Conservation (phyloP, 75 land plant genomes). For the Selaginella tamariscina region DNA sequence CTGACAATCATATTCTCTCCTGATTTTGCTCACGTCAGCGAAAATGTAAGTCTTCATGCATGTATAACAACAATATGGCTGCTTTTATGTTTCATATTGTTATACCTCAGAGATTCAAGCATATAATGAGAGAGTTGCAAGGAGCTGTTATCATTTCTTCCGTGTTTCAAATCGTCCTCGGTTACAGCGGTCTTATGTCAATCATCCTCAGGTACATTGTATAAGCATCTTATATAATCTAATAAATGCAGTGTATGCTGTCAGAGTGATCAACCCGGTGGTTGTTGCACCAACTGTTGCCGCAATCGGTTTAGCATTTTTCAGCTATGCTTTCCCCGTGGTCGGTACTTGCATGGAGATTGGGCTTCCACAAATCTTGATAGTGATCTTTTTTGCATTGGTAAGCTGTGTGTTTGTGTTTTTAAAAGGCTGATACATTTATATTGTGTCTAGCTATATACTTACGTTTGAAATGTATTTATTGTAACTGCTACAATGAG, state of each 20-base stretch:
- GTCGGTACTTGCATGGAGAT: constrained; percentile 80
- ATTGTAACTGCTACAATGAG: neutral
- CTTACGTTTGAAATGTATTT: too few species aligned
- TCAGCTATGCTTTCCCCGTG: constrained; percentile 85
- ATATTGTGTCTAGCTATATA: too few species aligned
- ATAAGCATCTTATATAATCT: neutral
- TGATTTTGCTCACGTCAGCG: constrained; percentile 31
- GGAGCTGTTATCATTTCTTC: constrained; percentile 89
- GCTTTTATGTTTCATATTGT: too few species aligned
- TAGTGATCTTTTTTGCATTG: constrained; percentile 66
- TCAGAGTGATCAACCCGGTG: constrained; percentile 84
- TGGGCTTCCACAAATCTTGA: constrained; percentile 55
- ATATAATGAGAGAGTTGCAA: constrained; percentile 91
- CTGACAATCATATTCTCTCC: constrained; percentile 38
- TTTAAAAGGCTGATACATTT: too few species aligned
- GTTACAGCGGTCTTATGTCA: constrained; percentile 89
- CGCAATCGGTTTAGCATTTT: constrained; percentile 86
- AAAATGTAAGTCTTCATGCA: constrained; percentile 57
- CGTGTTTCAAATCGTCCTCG: constrained; percentile 55
- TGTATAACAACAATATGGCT: too few species aligned
- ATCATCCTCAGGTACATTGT: constrained; percentile 59
- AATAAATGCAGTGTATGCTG: neutral
- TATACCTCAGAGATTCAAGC: constrained; percentile 62
- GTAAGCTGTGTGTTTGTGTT: too few species aligned
- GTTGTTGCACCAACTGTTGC: constrained; percentile 97